Base-by-base conservation (phyloP, 139 green algal genomes). In the Spirogloea muscicola region DNA sequence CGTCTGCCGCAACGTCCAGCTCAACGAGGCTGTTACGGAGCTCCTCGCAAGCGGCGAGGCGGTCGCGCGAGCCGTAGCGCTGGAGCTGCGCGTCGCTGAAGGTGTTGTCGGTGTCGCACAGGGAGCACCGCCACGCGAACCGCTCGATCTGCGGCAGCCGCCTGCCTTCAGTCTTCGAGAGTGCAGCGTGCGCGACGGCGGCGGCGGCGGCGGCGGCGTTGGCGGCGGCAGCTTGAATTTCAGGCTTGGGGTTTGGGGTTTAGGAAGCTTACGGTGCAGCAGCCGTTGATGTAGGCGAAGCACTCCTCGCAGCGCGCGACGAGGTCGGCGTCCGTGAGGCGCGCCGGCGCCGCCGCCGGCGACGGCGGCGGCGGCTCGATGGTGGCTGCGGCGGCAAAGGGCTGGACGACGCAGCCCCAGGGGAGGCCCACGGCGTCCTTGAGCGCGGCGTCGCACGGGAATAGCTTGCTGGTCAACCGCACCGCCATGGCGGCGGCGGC, bases 341-440 rank as follows among this genome's bases (percentile, higher is more conserved):
- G 59, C 3, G 70, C 57, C n/a, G 68, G 31, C 49, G 49, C 31
- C 16, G 16, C 49, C n/a, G n/a, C n/a, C 49, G 0, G 49, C 49
- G 49, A 60, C n/a, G n/a, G n/a, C n/a, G n/a, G n/a, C n/a, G n/a
- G n/a, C n/a, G n/a, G n/a, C n/a, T n/a, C n/a, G n/a, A n/a, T n/a
- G n/a, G n/a, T n/a, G n/a, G n/a, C n/a, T 29, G 49, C 40, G 29
- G 38, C 40, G 9, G 73, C 77, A 62, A 91, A 83, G 0, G 86
- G 86, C 68, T 90, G 84, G n/a, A 83, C 71, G 10, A 90, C 72
- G 25, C 82, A 83, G 2, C 76, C 75, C 63, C 90, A 87, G 3
- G 90, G 90, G 6, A 95, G 62, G 27, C 89, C 86, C 34, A 84
- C 87, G 9, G 82, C 74, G 3, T 90, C 84, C 48, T 88, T 87